These are phyloP conservation scores for Aspergillus kassunensis DNA, from an alignment of 495 filamentous ascomycete genomes.

Conservation along the genomic window DNA sequence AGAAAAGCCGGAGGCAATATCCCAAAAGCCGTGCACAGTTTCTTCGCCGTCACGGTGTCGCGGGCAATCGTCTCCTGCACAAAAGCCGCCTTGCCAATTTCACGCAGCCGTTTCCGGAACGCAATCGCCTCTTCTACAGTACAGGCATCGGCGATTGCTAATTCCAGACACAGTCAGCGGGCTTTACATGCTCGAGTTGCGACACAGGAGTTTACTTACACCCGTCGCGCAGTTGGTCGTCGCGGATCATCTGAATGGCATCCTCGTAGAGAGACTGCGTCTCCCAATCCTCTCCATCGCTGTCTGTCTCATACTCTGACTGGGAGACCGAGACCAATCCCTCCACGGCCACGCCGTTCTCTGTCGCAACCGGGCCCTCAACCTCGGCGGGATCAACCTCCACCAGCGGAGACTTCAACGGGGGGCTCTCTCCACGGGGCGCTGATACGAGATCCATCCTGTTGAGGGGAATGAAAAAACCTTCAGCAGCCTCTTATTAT, in stretches of 20 bases:
- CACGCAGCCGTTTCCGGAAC: conserved; percentile 66
- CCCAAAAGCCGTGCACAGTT: conserved; percentile 89
- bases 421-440: conserved; percentile 33
- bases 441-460: conserved; percentile 45
- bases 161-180: conserved; percentile 8
- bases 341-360: conserved; percentile 26
- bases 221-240: conserved; percentile 56
- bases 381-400: conserved; percentile 39
- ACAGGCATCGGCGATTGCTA: conserved; percentile 56
- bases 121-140: conserved; percentile 66
- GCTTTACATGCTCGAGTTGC: not conserved
- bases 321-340: conserved; percentile 18
- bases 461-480: conserved; percentile 24
- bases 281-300: conserved; percentile 65
- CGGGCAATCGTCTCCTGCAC: conserved; percentile 65
- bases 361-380: conserved; percentile 13
- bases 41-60: conserved; percentile 68
- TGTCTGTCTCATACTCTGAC: conserved; percentile 52
- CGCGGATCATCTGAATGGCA: conserved; percentile 57
- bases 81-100: conserved; percentile 72
- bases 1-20: conserved; percentile 72
- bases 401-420: conserved; percentile 42
- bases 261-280: conserved; percentile 65
- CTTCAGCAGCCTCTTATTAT: conserved; percentile 30
- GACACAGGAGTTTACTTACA: conserved; percentile 32